phyloP scores from a whole-genome alignment of 148 eudicot genomes.

The Camellia japonica region DNA sequence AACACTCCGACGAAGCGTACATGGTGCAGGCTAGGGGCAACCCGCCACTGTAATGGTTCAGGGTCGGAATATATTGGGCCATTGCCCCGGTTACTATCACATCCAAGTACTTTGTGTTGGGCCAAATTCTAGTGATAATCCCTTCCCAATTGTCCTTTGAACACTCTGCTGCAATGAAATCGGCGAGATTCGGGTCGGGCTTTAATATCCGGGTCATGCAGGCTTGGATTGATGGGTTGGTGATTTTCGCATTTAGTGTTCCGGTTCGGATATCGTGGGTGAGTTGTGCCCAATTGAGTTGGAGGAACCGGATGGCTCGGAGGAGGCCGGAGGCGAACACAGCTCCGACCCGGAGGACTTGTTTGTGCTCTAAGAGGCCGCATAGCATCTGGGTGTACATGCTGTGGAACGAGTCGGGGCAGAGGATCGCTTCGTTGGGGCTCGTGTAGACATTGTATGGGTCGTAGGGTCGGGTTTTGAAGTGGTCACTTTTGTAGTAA shows the following conservation, averaged over 20 bases:
- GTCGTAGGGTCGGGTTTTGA: slow-evolving; percentile 79
- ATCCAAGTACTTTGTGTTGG: slow-evolving; percentile 73
- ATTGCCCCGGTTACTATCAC: slow-evolving; percentile 90
- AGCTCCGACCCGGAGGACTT: slow-evolving; percentile 78
- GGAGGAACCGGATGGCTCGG: slow-evolving; percentile 93
- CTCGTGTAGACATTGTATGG: slow-evolving; percentile 77
- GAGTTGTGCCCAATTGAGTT: slow-evolving; percentile 60
- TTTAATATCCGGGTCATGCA: slow-evolving; percentile 38
- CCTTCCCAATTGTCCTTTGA: slow-evolving; percentile 64
- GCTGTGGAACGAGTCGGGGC: slow-evolving; percentile 80
- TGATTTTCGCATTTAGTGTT: slow-evolving; percentile 37
- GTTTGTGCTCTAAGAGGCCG: slow-evolving; percentile 59
- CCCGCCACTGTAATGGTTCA: slow-evolving; percentile 74
- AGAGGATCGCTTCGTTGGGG: slow-evolving; percentile 77
- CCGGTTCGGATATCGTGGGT: slow-evolving; percentile 59
- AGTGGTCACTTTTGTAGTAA: slow-evolving; percentile 82
- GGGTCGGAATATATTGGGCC: slow-evolving; percentile 82
- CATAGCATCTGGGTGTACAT: slow-evolving; percentile 90
- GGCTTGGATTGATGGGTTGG: slow-evolving; percentile 34
- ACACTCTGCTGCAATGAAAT: slow-evolving; percentile 39
- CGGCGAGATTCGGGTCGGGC: slow-evolving; percentile 59
- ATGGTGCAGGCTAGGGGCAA: slow-evolving; percentile 72
- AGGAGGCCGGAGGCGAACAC: slow-evolving; percentile 85
- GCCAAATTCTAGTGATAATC: slow-evolving; percentile 74
- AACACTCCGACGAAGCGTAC: slow-evolving; percentile 85